These are phyloP conservation scores for Elaeis guineensis DNA, from an alignment of 176 grass and related monocot species.

Conservation along the genomic window DNA sequence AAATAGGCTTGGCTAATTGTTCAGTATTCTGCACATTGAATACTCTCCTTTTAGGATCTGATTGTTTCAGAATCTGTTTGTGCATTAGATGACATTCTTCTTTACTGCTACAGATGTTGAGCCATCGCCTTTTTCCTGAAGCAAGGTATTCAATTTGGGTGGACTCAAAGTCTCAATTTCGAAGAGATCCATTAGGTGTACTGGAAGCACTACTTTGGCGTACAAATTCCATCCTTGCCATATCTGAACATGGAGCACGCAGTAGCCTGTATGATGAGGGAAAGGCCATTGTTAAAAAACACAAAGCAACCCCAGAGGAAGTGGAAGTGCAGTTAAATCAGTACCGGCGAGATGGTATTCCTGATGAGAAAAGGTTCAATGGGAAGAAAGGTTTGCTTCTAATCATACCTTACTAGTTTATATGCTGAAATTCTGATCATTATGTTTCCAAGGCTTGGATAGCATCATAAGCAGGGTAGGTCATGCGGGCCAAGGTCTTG, in stretches of 20 bases:
- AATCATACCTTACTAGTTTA: not conserved
- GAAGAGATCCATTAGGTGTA: slow-evolving; percentile 70
- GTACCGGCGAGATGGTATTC: slow-evolving; percentile 69
- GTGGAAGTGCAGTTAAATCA: slow-evolving; percentile 67
- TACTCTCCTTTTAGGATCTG: too few relatives aligned
- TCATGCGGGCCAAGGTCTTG: too few relatives aligned
- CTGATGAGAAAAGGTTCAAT: slow-evolving; percentile 64
- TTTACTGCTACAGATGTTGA: slow-evolving; percentile 54
- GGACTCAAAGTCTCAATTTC: slow-evolving; percentile 92
- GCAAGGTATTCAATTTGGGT: slow-evolving; percentile 91
- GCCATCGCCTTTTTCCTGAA: slow-evolving; percentile 80
- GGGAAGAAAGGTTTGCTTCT: slow-evolving; percentile 74
- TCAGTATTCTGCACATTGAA: too few relatives aligned
- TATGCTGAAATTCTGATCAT: not conserved
- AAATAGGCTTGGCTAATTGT: too few relatives aligned
- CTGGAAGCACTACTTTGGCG: slow-evolving; percentile 75
- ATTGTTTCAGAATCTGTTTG: too few relatives aligned
- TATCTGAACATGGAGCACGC: slow-evolving; percentile 85
- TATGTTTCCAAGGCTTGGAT: too few relatives aligned
- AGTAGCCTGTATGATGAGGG: slow-evolving; percentile 86
- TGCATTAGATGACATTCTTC: too few relatives aligned
- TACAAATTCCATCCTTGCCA: slow-evolving; percentile 72
- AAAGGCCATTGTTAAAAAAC: slow-evolving; percentile 79
- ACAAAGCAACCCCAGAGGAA: slow-evolving; percentile 90
- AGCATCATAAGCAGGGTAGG: too few relatives aligned